phyloP scores from a whole-genome alignment of 2,329 filamentous ascomycete species.

The Cladophialophora exuberans region DNA sequence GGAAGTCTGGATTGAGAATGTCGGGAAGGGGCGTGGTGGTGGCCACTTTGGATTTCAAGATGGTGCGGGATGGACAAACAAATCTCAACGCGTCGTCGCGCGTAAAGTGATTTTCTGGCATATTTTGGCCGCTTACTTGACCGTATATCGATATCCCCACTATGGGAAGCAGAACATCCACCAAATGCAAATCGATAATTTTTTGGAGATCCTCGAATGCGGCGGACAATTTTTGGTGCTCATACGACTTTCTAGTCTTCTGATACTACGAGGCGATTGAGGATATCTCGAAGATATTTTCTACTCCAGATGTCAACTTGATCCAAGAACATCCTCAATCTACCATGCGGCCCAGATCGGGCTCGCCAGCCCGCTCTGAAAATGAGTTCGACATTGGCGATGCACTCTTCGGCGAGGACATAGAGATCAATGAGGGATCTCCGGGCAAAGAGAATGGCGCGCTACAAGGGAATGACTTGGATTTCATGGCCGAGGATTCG shows the following conservation, averaged over 20 bases:
- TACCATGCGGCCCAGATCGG: constrained; percentile 45
- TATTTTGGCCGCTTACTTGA: neutral
- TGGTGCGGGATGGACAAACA: too few species aligned
- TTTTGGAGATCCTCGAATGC: constrained; percentile 17
- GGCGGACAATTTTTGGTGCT: constrained; percentile 15
- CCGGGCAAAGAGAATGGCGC: constrained; percentile 35
- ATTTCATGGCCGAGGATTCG: constrained; percentile 54
- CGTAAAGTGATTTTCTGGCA: constrained; percentile 17
- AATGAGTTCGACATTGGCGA: constrained; percentile 88
- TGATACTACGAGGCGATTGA: too few species aligned
- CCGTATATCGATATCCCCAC: constrained; percentile 1
- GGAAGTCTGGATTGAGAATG: neutral
- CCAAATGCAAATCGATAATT: neutral
- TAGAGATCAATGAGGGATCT: constrained; percentile 54
- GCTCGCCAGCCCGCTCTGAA: constrained; percentile 84
- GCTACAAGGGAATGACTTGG: constrained; percentile 33
- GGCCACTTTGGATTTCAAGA: too few species aligned
- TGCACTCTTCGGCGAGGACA: constrained; percentile 69
- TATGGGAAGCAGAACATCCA: neutral
- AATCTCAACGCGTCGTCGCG: constrained; percentile 10
- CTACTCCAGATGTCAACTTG: neutral
- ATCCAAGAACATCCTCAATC: neutral
- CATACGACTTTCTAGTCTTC: neutral
- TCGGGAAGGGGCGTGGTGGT: neutral
- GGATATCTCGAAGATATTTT: too few species aligned